These are phyloP conservation scores for Candida glucosophila DNA, from an alignment of 1,139 yeast species.

Conservation along the genomic window DNA sequence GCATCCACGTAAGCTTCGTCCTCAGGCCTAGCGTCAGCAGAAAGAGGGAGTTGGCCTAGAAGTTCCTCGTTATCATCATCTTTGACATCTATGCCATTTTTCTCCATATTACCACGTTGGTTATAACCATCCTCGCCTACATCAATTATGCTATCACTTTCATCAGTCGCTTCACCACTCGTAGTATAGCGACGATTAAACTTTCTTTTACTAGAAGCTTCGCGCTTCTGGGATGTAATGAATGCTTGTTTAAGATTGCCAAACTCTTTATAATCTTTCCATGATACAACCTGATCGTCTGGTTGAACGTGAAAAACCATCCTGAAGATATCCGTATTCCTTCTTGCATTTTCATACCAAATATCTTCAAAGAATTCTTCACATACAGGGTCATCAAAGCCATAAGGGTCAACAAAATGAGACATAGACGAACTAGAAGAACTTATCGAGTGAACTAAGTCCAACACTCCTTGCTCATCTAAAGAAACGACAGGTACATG, in stretches of 20 bases:
- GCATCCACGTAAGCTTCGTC: slow-evolving; percentile 3
- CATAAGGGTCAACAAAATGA: slow-evolving; percentile 74
- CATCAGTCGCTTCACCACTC: slow-evolving; percentile 3
- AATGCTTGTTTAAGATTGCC: slow-evolving; percentile 52
- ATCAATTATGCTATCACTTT: slow-evolving; percentile 5
- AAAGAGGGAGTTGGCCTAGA: slow-evolving; percentile 32
- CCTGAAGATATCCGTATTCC: slow-evolving; percentile 76
- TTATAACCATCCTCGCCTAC: slow-evolving; percentile 18
- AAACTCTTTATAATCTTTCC: slow-evolving; percentile 82
- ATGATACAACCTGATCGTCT: slow-evolving; percentile 78
- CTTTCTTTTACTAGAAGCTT: slow-evolving; percentile 20
- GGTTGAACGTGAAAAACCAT: slow-evolving; percentile 92
- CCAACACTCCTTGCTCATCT: slow-evolving; percentile 36
- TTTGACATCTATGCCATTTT: too few species aligned
- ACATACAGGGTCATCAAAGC: slow-evolving; percentile 77
- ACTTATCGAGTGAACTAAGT: slow-evolving; percentile 23
- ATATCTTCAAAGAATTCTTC: slow-evolving; percentile 74
- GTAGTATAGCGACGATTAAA: too few species aligned
- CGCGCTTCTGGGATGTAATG: slow-evolving; percentile 37
- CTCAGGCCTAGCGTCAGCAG: slow-evolving; percentile 4
- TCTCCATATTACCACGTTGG: slow-evolving; percentile 16
- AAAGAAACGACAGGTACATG: slow-evolving; percentile 40
- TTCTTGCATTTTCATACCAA: slow-evolving; percentile 81
- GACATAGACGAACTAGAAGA: too few species aligned
- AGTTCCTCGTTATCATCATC: slow-evolving; percentile 35